Evolutionary conservation across 2,329 filamentous ascomycete genomes (phyloP).

Genomic region (Ascochyta lentis): DNA sequence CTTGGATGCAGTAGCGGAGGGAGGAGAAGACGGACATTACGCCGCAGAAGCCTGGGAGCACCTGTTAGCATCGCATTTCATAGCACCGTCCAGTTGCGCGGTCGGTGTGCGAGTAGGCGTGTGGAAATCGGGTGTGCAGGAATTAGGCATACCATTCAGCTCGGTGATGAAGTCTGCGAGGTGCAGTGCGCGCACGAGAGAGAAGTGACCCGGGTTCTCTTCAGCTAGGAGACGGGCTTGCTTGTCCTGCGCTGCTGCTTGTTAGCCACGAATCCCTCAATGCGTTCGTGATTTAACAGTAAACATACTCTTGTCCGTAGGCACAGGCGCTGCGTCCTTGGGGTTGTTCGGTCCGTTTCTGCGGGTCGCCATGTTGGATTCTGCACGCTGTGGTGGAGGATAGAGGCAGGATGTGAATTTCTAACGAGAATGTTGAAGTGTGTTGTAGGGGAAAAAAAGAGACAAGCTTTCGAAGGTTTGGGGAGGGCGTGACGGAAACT

Average conservation of each 20-base stretch:
- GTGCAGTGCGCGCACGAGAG: slow-evolving; percentile 67
- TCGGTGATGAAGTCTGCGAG: slow-evolving; percentile 85
- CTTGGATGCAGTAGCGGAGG: slow-evolving; percentile 86
- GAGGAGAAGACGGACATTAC: slow-evolving; percentile 97
- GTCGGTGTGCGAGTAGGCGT: background rate
- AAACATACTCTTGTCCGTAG: slow-evolving; percentile 14
- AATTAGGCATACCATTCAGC: slow-evolving; percentile 66
- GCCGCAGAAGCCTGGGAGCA: slow-evolving; percentile 73
- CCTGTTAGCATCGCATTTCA: background rate
- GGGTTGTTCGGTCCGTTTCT: slow-evolving; percentile 31
- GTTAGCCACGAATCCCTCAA: background rate
- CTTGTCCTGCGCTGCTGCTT: slow-evolving; percentile 68
- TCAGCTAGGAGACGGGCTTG: slow-evolving; percentile 75
- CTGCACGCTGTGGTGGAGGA: background rate
- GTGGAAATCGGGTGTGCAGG: background rate
- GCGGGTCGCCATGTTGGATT: slow-evolving; percentile 11
- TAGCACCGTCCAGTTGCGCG: background rate
- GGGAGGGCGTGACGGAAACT: slow-evolving; percentile 3
- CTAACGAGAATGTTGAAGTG: background rate
- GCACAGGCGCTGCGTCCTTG: slow-evolving; percentile 29
- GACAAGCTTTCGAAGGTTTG: slow-evolving; percentile 9
- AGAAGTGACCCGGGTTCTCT: slow-evolving; percentile 73
- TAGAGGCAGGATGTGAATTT: background rate
- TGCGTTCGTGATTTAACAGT: background rate
- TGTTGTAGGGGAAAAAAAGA: background rate